Conservation (phyloP, 345 rosid genomes). For the Acer saccharum region DNA sequence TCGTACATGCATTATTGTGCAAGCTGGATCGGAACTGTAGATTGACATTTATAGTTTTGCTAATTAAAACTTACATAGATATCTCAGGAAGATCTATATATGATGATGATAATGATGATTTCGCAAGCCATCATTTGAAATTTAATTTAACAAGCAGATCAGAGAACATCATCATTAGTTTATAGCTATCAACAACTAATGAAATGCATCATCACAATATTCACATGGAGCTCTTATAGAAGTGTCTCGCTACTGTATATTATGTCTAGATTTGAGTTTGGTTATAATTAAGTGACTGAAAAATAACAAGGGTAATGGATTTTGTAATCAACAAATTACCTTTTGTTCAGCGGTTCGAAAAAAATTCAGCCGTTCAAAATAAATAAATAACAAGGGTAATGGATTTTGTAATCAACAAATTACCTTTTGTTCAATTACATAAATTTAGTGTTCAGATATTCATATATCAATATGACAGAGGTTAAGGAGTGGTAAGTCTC, state of each 20-base stretch:
- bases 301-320: not conserved
- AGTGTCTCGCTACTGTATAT: not conserved
- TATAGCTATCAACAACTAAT: not conserved
- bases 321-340: no score
- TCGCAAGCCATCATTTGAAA: conserved; percentile 2
- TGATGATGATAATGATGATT: not conserved
- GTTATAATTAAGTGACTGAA: not conserved
- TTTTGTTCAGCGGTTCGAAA: no score
- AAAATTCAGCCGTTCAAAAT: no score
- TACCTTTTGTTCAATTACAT: no score
- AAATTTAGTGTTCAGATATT: not conserved
- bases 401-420: not conserved
- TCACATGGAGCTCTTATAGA: not conserved
- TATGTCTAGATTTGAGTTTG: not conserved
- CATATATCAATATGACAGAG: no score
- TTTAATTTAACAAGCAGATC: conserved; percentile 3
- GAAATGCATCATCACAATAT: not conserved
- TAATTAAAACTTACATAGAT: no score
- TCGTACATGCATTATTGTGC: not conserved
- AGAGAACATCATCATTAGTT: conserved; percentile 8
- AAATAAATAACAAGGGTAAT: not conserved
- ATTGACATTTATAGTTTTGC: not conserved
- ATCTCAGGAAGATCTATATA: not conserved
- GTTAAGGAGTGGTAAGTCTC: not conserved
- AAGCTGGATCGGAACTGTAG: not conserved